Evolutionary conservation across 305 asterid species (phyloP).

Genomic region (Coffea humblotiana): DNA sequence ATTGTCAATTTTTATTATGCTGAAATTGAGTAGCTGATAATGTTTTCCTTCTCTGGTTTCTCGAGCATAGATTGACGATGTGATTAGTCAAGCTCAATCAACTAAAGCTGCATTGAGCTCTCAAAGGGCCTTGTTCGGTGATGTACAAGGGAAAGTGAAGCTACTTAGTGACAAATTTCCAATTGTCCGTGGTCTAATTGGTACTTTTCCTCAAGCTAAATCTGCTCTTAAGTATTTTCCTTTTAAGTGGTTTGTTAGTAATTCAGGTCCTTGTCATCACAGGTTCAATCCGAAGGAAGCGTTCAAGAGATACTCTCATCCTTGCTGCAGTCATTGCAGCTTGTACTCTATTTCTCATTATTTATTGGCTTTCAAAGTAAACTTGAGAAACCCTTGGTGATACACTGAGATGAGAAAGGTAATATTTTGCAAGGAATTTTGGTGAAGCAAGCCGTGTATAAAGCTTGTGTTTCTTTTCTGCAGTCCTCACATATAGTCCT

Average conservation of each 20-base stretch:
- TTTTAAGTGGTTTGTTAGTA: slow-evolving; percentile 9
- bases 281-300: slow-evolving; percentile 85
- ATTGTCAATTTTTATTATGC: not conserved
- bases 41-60: not conserved
- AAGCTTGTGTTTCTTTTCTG: not conserved
- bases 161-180: slow-evolving; percentile 84
- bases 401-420: slow-evolving; percentile 7
- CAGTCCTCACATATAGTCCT: not conserved
- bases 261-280: slow-evolving; percentile 28
- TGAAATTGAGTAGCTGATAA: slow-evolving; percentile 5
- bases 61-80: slow-evolving; percentile 70
- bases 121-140: slow-evolving; percentile 81
- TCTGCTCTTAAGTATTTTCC: not conserved
- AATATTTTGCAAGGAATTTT: slow-evolving; percentile 21
- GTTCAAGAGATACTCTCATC: slow-evolving; percentile 86
- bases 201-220: slow-evolving; percentile 39
- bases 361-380: slow-evolving; percentile 93
- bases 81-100: slow-evolving; percentile 95
- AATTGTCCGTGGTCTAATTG: slow-evolving; percentile 77
- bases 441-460: slow-evolving; percentile 1
- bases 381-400: not conserved
- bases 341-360: slow-evolving; percentile 85
- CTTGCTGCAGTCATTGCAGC: slow-evolving; percentile 93
- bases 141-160: slow-evolving; percentile 92
- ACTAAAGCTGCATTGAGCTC: slow-evolving; percentile 82